phyloP scores from a whole-genome alignment of 441 rosid genomes.

The Sinapis alba region DNA sequence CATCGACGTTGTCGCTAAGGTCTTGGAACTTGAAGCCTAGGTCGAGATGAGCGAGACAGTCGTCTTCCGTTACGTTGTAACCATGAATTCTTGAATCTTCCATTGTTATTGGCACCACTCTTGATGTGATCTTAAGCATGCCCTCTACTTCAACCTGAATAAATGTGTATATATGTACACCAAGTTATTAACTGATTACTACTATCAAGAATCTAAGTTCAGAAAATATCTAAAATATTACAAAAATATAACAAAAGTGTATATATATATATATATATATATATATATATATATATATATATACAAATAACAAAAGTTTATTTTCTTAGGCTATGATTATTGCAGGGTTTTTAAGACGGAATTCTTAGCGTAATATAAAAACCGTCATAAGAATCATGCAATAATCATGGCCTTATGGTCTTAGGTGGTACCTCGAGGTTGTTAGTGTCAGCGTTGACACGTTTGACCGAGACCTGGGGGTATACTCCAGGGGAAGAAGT shows the following conservation, averaged over 20 bases:
- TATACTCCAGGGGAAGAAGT: conserved; percentile 24
- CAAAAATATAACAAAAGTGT: too few relatives aligned
- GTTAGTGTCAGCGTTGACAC: conserved; percentile 48
- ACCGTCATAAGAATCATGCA: too few relatives aligned
- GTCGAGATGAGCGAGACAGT: conserved; percentile 66
- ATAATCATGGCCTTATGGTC: neutral
- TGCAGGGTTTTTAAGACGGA: too few relatives aligned
- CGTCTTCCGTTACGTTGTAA: conserved; percentile 57
- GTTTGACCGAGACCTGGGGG: conserved; percentile 43
- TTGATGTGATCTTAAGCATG: conserved; percentile 51
- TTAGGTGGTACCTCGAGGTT: conserved; percentile 35
- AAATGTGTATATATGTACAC: neutral
- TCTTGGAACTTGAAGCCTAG: conserved; percentile 61
- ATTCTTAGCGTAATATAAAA: too few relatives aligned
- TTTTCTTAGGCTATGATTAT: too few relatives aligned
- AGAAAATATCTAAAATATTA: neutral
- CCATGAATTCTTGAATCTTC: conserved; percentile 65
- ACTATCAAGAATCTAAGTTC: neutral
- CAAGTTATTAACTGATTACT: neutral
- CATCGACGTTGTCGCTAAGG: conserved; percentile 49
- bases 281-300: too few relatives aligned
- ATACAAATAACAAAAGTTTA: too few relatives aligned
- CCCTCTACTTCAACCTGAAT: conserved; percentile 50
- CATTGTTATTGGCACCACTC: conserved; percentile 61
- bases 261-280: too few relatives aligned